Base-by-base conservation (phyloP, 345 rosid species). In the Eucalyptus regnans region DNA sequence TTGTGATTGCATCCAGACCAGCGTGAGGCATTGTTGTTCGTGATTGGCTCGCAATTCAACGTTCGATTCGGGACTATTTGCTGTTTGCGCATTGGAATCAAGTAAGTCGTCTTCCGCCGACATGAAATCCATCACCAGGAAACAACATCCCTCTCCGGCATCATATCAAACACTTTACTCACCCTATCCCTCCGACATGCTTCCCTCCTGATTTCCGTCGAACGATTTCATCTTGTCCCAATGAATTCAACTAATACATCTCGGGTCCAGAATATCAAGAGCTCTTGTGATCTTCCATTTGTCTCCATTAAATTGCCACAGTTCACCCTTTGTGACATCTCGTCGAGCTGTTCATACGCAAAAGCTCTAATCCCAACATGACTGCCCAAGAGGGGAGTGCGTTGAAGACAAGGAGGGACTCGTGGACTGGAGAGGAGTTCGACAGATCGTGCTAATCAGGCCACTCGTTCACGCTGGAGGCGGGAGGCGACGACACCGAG, bases 61-160 rank as follows among this genome's bases (percentile, higher is more conserved):
- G n/a, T n/a, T n/a, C n/a, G n/a, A n/a, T n/a, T n/a, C n/a, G n/a
- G n/a, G n/a, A n/a, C n/a, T n/a, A n/a, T n/a, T n/a, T n/a, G n/a
- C n/a, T n/a, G n/a, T n/a, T n/a, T n/a, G n/a, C n/a, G n/a, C n/a
- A n/a, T n/a, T n/a, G n/a, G n/a, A n/a, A n/a, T n/a, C n/a, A n/a
- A n/a, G n/a, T n/a, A n/a, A n/a, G n/a, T n/a, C n/a, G n/a, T n/a
- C n/a, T n/a, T n/a, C n/a, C n/a, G n/a, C n/a, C n/a, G n/a, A n/a
- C n/a, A n/a, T n/a, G n/a, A n/a, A n/a, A n/a, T n/a, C n/a, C n/a
- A n/a, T n/a, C n/a, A n/a, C 96, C 96, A 97, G 1, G 99, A 97
- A 87, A 97, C 97, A 58, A 94, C 88, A 90, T 96, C 98, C 89
- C 94, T 94, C 41, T 80, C 83, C 7, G 97, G 97, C 98, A 96